Percentiles rank a stretch among this genome's conserved stretches.
phyloP scores from a whole-genome alignment of 2,329 filamentous ascomycete species.

The Stemphylium vesicarium region DNA sequence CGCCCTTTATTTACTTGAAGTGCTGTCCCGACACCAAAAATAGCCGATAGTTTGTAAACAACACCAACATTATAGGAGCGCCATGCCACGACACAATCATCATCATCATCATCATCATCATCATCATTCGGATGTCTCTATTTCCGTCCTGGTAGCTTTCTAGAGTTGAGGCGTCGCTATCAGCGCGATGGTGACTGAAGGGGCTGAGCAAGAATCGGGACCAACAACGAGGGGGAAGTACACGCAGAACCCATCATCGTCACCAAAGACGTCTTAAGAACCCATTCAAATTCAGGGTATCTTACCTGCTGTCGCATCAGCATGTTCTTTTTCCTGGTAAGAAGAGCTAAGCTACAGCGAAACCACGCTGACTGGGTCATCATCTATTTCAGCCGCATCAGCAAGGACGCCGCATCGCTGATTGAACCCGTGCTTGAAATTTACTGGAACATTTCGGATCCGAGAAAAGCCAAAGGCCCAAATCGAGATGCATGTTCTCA shows the following conservation, averaged over 20 bases:
- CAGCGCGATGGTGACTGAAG: too few species aligned
- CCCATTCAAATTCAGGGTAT: not conserved
- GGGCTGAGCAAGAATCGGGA: not conserved
- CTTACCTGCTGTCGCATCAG: not conserved
- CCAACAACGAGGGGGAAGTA: not conserved
- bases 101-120: not conserved
- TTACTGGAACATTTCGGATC: not conserved
- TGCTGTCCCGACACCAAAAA: constrained; percentile 5
- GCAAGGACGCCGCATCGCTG: constrained; percentile 1
- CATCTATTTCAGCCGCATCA: constrained; percentile 10
- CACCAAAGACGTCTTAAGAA: not conserved
- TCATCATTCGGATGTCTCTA: not conserved
- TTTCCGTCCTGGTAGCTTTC: not conserved
- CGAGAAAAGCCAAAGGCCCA: not conserved
- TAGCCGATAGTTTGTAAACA: constrained; percentile 10
- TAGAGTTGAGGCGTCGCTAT: too few species aligned
- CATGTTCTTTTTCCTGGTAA: not conserved
- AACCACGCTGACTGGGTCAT: not conserved
- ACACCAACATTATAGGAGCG: not conserved
- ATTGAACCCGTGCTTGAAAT: constrained; percentile 1
- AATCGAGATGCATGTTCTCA: not conserved
- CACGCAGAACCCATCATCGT: not conserved
- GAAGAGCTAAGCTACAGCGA: constrained; percentile 6
- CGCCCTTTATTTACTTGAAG: not conserved
- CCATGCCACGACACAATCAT: not conserved